phyloP scores from a whole-genome alignment of 169 alveolate genomes.

The Plasmodium vinckei region DNA sequence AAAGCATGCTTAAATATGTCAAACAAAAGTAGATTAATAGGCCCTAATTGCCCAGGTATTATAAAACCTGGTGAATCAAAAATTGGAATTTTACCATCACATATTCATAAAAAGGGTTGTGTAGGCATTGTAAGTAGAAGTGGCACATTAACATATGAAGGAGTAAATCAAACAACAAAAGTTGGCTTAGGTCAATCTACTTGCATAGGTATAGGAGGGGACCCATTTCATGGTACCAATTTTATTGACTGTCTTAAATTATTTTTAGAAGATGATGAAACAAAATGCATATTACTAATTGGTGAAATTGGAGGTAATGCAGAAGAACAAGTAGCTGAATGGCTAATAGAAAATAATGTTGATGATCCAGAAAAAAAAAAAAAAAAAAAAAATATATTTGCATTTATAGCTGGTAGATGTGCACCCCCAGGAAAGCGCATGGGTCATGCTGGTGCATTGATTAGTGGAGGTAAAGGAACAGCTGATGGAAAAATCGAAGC shows the following conservation, averaged over 20 bases:
- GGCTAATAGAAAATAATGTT: conserved; percentile 86
- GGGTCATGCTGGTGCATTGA: conserved; percentile 99
- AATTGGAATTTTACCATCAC: conserved; percentile 99
- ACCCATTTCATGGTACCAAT: conserved; percentile 98
- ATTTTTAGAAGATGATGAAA: conserved; percentile 94
- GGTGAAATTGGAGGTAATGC: conserved; percentile 99
- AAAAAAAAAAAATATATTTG: conserved; percentile 93
- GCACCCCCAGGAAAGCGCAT: conserved; percentile 99
- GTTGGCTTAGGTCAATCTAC: conserved; percentile 98
- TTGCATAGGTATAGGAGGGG: conserved; percentile 99
- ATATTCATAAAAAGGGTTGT: conserved; percentile 93
- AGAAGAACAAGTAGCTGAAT: conserved; percentile 98
- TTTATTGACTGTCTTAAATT: conserved; percentile 96
- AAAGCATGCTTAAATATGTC: conserved; percentile 86
- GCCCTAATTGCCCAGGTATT: conserved; percentile 99
- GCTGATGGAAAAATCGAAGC: conserved; percentile 95
- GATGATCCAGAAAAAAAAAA: conserved; percentile 75
- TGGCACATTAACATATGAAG: conserved; percentile 98
- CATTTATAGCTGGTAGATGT: conserved; percentile 97
- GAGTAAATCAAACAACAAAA: conserved; percentile 97
- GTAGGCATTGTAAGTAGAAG: conserved; percentile 92
- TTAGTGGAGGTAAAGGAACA: conserved; percentile 98
- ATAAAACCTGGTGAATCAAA: conserved; percentile 99
- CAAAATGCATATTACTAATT: conserved; percentile 94
- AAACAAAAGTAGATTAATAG: conserved; percentile 92